Percentiles rank a stretch among this genome's conserved stretches.
These are phyloP conservation scores for Setaria viridis DNA, from an alignment of 202 grass and related monocot species.

Conservation along the genomic window DNA sequence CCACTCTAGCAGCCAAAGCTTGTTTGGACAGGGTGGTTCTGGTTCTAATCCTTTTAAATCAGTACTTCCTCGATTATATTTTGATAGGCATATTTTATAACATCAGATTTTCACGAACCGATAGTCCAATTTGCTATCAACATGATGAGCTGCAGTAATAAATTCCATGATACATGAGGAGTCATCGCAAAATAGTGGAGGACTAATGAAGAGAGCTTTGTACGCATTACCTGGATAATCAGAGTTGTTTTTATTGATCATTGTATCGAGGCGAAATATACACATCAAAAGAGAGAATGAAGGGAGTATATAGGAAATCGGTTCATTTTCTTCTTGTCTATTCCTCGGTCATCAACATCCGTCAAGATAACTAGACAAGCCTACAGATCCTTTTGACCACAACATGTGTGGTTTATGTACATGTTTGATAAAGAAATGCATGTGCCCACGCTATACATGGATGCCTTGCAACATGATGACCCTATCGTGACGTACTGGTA, in stretches of 20 bases:
- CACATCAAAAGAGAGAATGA: too few species aligned
- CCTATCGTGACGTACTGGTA: background rate
- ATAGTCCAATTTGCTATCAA: too few species aligned
- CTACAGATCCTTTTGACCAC: background rate
- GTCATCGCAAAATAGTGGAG: too few species aligned
- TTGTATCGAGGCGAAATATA: too few species aligned
- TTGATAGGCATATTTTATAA: too few species aligned
- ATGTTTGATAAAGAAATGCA: background rate
- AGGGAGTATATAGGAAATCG: background rate
- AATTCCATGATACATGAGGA: too few species aligned
- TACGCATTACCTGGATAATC: too few species aligned
- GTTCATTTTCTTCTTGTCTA: background rate
- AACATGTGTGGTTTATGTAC: background rate
- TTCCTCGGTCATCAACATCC: background rate
- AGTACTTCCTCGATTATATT: too few species aligned
- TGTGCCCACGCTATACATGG: background rate
- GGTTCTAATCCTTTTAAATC: background rate
- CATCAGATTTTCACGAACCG: too few species aligned
- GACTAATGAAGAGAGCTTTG: too few species aligned
- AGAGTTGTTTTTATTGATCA: too few species aligned
- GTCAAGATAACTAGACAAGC: background rate
- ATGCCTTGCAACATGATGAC: background rate
- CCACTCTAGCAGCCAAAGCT: background rate
- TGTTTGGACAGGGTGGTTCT: background rate
- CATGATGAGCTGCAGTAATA: too few species aligned